Percentiles rank a stretch among this genome's conserved stretches.
Conservation (phyloP, 2,329 filamentous ascomycete species). For the Fusarium domesticum region DNA sequence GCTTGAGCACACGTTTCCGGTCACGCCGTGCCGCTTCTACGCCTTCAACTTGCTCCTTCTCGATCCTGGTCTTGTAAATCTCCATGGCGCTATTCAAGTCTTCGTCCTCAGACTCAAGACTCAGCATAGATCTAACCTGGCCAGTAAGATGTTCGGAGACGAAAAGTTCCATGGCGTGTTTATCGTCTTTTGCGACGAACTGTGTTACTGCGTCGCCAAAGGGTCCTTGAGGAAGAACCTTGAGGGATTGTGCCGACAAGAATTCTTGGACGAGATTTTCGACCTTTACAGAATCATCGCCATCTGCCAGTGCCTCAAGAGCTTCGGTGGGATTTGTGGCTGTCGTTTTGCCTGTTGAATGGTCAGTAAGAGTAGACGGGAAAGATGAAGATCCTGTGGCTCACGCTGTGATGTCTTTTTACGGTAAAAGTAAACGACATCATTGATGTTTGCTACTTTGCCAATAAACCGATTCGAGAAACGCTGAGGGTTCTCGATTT, state of each 20-base stretch:
- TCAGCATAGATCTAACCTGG: conserved; percentile 68
- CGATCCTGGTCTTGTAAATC: conserved; percentile 64
- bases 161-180: conserved; percentile 82
- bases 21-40: conserved; percentile 41
- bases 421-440: conserved; percentile 88
- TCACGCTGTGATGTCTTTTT: conserved; percentile 66
- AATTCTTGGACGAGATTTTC: conserved; percentile 87
- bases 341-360: conserved; percentile 31
- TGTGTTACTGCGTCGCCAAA: conserved; percentile 92
- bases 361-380: conserved; percentile 5
- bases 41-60: conserved; percentile 68
- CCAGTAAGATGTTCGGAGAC: conserved; percentile 68
- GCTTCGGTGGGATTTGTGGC: conserved; percentile 61
- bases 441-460: conserved; percentile 90
- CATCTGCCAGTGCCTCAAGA: conserved; percentile 49
- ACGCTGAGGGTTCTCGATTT: conserved; percentile 91
- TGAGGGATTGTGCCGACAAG: conserved; percentile 80
- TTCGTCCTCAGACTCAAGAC: conserved; percentile 60
- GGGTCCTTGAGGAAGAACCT: conserved; percentile 86
- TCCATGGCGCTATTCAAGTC: conserved; percentile 74
- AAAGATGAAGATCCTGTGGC: not conserved
- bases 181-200: conserved; percentile 94
- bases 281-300: conserved; percentile 72
- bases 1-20: conserved; percentile 55
- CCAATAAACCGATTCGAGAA: conserved; percentile 90